Evolutionary conservation across 768 basidiomycete genomes (phyloP), one percentile per base, ranked within the genome.

Genomic region (Hericium erinaceus): DNA sequence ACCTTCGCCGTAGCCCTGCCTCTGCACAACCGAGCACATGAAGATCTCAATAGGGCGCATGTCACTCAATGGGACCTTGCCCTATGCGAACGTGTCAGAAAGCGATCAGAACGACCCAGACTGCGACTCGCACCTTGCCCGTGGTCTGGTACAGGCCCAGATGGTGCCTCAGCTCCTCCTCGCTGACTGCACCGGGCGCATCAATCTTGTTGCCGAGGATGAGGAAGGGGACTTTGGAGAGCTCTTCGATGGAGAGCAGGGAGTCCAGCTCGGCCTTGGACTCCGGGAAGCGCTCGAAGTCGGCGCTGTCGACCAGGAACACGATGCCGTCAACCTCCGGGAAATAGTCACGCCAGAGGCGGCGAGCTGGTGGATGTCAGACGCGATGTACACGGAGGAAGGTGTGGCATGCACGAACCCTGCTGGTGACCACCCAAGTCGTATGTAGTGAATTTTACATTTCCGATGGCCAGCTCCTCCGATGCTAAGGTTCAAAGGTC

Each of bases 161-260:
- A 62, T 93, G 83, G 67, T 98, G 92, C 69, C 97, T 87, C 62
- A 99, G 77, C 71, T 99, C 94, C 68, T 99, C 95, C 74, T 99
- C 97, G 60, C 89, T 92, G 61, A 99, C 95, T 40, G 97, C 97
- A 40, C 94, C 93, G 5, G 88, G 84, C n/a, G 95, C 95, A 68
- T 98, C 97, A 67, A 99, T 99, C 83, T 99, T 98, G 82, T 99
- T 99, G 48, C 97, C 97, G 51, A 98, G 86, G 59, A 99, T 83
- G 57, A 99, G 83, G 89, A 99, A 98, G 48, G 97, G 97, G 38
- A 99, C 95, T 72, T 92, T 95, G 61, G 85, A 76, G 60, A 98
- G 85, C 67, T 95, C 88, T 73, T 98, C 97, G 63, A 98, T 98
- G 33, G 89, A 87, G 58, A 99, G 83, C 61, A 99, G 84, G 6